Base-by-base conservation (phyloP, 345 rosid genomes). In the Syzygium oleosum region DNA sequence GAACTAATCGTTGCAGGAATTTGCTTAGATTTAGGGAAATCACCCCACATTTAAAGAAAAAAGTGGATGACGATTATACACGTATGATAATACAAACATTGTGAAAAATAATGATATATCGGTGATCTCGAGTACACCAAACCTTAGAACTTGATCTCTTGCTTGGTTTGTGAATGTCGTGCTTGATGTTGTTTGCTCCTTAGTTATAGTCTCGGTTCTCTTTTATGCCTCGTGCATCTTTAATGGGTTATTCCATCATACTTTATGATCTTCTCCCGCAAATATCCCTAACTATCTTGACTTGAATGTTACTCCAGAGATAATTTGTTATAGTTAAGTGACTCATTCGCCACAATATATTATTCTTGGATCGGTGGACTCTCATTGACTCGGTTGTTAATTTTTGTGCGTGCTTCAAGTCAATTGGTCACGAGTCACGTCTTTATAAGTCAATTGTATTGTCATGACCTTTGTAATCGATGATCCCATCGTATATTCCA, bases 281-380 rank as follows among this genome's bases (percentile, higher is more conserved):
- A n/a, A 12, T 7, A 13, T 13, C 19, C n/a, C 2, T 5, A 52
- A 52, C 2, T n/a, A 29, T 61, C 73, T n/a, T n/a, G 73, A 61
- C 9, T 16, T 61, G 4, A 10, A n/a, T 2, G 0, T 3, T 13
- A 5, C 9, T 27, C 13, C 3, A 27, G 31, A 12, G 31, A n/a
- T 59, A 27, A 59, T 29, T 61, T 6, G 34, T 61, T 6, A n/a
- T 1, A 3, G 17, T 14, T 3, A 1, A 61, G 9, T 17, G 12
- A 61, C 13, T 61, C 73, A 6, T n/a, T 16, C 0, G 2, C 9
- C 13, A 6, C 0, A 13, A 3, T n/a, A n/a, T n/a, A n/a, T 61
- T 14, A 61, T 61, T 19, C 6, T n/a, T n/a, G 34, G 73, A 61
- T 61, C 21, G 31, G 27, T 2, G 31, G 65, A 13, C 29, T 61